These are phyloP conservation scores for Trichopus zeylanicus DNA, from an alignment of 116 monocot genomes.

Conservation along the genomic window DNA sequence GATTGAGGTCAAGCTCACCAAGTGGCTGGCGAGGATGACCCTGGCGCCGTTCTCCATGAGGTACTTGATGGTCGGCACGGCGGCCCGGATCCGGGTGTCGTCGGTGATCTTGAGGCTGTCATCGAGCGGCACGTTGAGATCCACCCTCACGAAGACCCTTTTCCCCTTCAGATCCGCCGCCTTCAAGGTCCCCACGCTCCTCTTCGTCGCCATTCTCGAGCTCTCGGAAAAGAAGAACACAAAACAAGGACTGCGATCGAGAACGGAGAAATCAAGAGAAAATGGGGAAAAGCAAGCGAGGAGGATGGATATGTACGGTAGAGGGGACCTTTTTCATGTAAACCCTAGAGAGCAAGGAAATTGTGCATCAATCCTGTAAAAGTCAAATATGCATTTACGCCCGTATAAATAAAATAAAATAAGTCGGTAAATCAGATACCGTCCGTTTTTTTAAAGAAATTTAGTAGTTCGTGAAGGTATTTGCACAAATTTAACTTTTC, in stretches of 20 bases:
- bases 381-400: too few species aligned
- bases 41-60: conserved; percentile 36
- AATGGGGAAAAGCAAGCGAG: too few species aligned
- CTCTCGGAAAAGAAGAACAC: neutral
- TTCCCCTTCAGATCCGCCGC: conserved; percentile 50
- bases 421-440: too few species aligned
- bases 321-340: too few species aligned
- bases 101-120: conserved; percentile 49
- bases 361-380: too few species aligned
- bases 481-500: too few species aligned
- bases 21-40: conserved; percentile 46
- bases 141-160: conserved; percentile 40
- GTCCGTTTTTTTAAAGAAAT: too few species aligned
- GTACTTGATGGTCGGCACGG: conserved; percentile 55
- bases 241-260: neutral
- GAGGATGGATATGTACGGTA: too few species aligned
- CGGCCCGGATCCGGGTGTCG: conserved; percentile 45
- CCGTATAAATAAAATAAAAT: too few species aligned
- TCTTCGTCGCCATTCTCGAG: conserved; percentile 21
- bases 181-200: conserved; percentile 38
- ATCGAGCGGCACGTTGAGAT: conserved; percentile 59
- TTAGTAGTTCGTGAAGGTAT: too few species aligned
- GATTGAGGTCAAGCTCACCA: conserved; percentile 16
- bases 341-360: too few species aligned
- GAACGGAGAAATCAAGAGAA: too few species aligned